Evolutionary conservation across 306 rosid genomes (phyloP).

Genomic region (Phaseolus lunatus): DNA sequence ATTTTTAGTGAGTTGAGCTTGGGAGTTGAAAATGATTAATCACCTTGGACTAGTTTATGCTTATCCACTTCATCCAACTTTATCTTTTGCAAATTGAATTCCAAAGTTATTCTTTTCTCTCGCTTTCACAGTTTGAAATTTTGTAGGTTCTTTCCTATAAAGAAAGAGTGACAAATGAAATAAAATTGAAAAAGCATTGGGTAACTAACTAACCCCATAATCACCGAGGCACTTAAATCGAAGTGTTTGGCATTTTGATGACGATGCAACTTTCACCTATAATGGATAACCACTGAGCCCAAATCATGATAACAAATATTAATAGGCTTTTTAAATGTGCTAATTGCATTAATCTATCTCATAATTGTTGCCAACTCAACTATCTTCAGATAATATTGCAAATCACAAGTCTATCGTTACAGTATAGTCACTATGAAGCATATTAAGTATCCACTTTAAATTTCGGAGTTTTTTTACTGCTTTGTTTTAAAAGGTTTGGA

Average conservation of each 20-base stretch:
- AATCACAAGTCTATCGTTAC: too few species aligned
- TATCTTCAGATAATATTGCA: too few species aligned
- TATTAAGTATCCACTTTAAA: too few species aligned
- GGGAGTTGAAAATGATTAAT: neutral
- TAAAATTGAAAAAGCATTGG: conserved; percentile 31
- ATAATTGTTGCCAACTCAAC: too few species aligned
- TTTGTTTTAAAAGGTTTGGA: too few species aligned
- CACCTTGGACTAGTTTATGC: neutral
- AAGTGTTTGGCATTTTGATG: neutral
- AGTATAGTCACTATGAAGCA: too few species aligned
- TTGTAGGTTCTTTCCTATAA: neutral
- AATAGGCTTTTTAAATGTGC: neutral
- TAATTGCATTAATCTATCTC: neutral
- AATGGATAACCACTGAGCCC: neutral
- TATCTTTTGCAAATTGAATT: neutral
- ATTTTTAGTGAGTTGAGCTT: neutral
- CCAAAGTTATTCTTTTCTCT: conserved; percentile 33
- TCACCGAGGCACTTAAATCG: neutral
- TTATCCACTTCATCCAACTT: conserved; percentile 31
- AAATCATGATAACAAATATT: neutral
- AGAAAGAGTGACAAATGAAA: neutral
- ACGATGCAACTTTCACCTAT: conserved; percentile 1
- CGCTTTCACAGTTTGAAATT: conserved; percentile 10
- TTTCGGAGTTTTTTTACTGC: too few species aligned
- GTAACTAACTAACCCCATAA: conserved; percentile 2